Evolutionary conservation across 225 moss, liverwort and hornwort genomes (phyloP).

Genomic region (Thuidium tamariscinum): DNA sequence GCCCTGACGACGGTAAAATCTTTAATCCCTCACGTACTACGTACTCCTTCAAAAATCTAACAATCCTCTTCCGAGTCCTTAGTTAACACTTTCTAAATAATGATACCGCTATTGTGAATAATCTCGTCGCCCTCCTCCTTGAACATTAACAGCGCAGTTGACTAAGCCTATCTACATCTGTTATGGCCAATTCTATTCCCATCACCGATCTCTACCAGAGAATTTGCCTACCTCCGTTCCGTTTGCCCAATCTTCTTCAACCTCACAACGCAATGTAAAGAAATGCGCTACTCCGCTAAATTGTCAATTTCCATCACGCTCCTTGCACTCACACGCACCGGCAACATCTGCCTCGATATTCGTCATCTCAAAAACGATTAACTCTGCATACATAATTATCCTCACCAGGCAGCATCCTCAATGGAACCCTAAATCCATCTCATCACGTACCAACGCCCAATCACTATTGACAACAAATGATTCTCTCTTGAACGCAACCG

Average conservation of each 20-base stretch:
- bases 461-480: not conserved
- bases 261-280: not conserved
- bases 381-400: not conserved
- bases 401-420: not conserved
- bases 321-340: not conserved
- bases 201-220: not conserved
- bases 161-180: not conserved
- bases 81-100: not conserved
- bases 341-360: not conserved
- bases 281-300: not conserved
- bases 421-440: not conserved
- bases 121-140: not conserved
- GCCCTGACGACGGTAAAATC: constrained; percentile 12
- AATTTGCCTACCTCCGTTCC: not conserved
- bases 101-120: not conserved
- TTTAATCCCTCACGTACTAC: not conserved
- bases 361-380: not conserved
- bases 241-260: not conserved
- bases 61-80: not conserved
- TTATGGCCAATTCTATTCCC: not conserved
- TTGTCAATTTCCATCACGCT: not conserved
- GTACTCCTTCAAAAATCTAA: not conserved
- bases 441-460: not conserved
- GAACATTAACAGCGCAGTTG: not conserved
- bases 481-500: not conserved